Conservation (phyloP, 139 green algal genomes). For the Diplosphaera chodatii region DNA sequence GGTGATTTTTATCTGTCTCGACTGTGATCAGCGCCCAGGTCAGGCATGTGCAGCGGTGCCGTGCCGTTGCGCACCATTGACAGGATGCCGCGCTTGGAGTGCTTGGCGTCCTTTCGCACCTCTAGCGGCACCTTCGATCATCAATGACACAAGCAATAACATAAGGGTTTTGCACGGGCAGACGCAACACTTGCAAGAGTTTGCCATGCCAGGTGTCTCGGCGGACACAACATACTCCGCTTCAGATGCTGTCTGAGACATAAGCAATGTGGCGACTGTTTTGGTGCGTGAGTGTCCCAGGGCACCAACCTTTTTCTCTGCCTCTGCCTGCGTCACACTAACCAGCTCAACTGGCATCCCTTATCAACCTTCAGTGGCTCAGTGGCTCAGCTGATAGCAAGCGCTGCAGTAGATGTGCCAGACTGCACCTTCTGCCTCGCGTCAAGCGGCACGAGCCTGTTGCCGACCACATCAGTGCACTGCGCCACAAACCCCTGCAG, state of each 20-base stretch:
- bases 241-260: too few species aligned
- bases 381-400: not conserved
- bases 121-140: slow-evolving; percentile 71
- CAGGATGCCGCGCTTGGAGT: slow-evolving; percentile 54
- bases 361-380: not conserved
- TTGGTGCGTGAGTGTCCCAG: too few species aligned
- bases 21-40: too few species aligned
- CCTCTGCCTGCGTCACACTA: slow-evolving; percentile 35
- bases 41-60: too few species aligned
- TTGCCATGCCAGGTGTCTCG: too few species aligned
- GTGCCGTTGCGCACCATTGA: slow-evolving; percentile 60
- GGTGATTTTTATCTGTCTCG: too few species aligned
- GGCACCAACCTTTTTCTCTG: slow-evolving; percentile 27
- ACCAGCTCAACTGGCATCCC: not conserved
- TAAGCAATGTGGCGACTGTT: too few species aligned
- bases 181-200: too few species aligned
- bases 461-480: slow-evolving; percentile 50
- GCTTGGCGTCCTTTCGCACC: slow-evolving; percentile 60
- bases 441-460: slow-evolving; percentile 44
- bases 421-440: slow-evolving; percentile 41
- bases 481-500: slow-evolving; percentile 85
- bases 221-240: too few species aligned
- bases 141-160: too few species aligned
- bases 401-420: too few species aligned
- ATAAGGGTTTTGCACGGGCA: too few species aligned